Percentiles rank a stretch among this genome's conserved stretches.
These are phyloP conservation scores for Candida arabinofermentans DNA, from an alignment of 805 yeast species.

Conservation along the genomic window DNA sequence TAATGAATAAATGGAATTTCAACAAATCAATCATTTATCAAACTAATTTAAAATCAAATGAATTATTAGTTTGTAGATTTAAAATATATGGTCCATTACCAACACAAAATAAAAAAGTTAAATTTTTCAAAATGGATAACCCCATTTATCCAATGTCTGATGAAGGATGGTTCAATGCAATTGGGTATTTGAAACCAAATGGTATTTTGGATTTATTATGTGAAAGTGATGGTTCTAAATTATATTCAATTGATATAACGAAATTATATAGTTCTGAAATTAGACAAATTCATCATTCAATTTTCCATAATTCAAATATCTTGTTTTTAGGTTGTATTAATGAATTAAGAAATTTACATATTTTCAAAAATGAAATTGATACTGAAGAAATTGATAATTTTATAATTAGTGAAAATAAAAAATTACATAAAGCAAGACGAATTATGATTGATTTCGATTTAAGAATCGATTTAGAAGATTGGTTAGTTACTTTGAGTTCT, in stretches of 20 bases:
- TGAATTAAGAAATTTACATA: constrained; percentile 45
- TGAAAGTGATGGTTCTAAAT: constrained; percentile 59
- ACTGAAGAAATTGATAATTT: constrained; percentile 6
- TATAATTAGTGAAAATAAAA: constrained; percentile 8
- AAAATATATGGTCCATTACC: constrained; percentile 63
- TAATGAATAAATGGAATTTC: constrained; percentile 46
- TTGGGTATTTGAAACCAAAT: constrained; percentile 63
- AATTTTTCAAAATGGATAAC: constrained; percentile 18
- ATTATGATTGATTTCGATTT: constrained; percentile 60
- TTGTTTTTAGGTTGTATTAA: constrained; percentile 55
- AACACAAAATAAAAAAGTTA: constrained; percentile 33
- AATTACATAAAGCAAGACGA: constrained; percentile 22
- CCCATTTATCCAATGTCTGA: constrained; percentile 20
- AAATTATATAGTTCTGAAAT: constrained; percentile 55
- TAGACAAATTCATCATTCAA: constrained; percentile 57
- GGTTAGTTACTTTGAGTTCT: constrained; percentile 66
- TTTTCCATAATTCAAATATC: constrained; percentile 55
- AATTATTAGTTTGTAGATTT: constrained; percentile 58
- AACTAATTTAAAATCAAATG: constrained; percentile 21
- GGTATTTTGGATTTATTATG: constrained; percentile 58
- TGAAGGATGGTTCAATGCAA: constrained; percentile 70
- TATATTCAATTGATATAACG: constrained; percentile 56
- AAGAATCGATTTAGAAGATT: constrained; percentile 68
- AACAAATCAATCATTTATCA: constrained; percentile 27
- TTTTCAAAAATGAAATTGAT: constrained; percentile 25